Evolutionary conservation across 345 rosid genomes (phyloP).

Genomic region (Sonneratia alba): DNA sequence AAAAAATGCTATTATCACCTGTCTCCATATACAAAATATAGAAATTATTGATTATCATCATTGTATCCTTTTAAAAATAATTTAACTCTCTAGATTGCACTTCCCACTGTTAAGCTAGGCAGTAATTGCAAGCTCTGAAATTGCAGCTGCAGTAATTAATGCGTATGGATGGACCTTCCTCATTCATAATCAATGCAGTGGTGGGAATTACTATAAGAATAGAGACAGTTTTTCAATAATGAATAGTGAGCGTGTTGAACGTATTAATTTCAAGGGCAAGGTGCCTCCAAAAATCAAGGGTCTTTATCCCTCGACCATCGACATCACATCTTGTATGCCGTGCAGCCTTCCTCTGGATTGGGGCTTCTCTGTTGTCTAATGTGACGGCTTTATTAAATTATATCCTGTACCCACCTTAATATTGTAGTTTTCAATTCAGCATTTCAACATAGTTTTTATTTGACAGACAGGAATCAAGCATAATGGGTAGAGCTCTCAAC

Average conservation of each 20-base stretch:
- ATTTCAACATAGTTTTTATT: too few species aligned
- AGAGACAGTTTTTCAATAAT: not conserved
- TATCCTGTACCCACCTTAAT: not conserved
- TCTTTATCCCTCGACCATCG: not conserved
- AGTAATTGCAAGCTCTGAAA: not conserved
- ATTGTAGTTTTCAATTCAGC: too few species aligned
- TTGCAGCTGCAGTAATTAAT: not conserved
- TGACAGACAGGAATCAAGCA: too few species aligned
- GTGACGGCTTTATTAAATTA: not conserved
- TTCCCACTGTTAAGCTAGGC: not conserved
- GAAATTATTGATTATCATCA: not conserved
- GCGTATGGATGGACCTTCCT: not conserved
- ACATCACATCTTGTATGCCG: not conserved
- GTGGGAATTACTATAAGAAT: not conserved
- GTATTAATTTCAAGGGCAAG: not conserved
- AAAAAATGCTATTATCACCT: not conserved
- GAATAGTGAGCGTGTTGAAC: not conserved
- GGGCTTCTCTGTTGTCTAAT: not conserved
- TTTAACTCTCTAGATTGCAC: not conserved
- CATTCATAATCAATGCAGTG: not conserved
- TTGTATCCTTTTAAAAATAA: too few species aligned
- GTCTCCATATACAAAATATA: not conserved
- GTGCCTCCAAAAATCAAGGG: not conserved
- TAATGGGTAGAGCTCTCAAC: too few species aligned
- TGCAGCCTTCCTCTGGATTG: not conserved